Percentiles rank a stretch among this genome's conserved stretches.
Evolutionary conservation across 2,329 filamentous ascomycete genomes (phyloP).

Genomic region (Colletotrichum horii): DNA sequence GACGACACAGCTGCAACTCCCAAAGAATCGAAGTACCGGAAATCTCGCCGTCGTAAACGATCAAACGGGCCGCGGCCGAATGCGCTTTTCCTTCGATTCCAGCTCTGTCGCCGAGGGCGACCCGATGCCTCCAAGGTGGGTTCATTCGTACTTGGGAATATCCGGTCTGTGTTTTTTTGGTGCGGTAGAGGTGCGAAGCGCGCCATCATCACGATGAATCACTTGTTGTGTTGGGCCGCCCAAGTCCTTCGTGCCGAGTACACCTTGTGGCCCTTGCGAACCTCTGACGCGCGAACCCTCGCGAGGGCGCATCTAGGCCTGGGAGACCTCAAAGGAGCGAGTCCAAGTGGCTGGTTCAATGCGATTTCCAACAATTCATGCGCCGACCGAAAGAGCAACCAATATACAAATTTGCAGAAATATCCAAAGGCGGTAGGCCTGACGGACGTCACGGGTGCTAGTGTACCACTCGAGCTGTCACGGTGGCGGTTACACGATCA

Average conservation of each 20-base stretch:
- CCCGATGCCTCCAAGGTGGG: slow-evolving; percentile 70
- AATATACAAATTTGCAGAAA: neutral
- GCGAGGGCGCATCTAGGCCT: neutral
- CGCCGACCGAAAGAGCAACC: neutral
- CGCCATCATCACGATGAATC: neutral
- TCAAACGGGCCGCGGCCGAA: slow-evolving; percentile 61
- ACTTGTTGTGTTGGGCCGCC: neutral
- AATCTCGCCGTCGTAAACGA: slow-evolving; percentile 59
- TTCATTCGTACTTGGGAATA: slow-evolving; percentile 11
- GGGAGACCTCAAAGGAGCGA: neutral
- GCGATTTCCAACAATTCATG: neutral
- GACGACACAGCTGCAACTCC: slow-evolving; percentile 54
- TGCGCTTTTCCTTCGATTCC: slow-evolving; percentile 80
- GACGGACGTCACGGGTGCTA: slow-evolving; percentile 14
- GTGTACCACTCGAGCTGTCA: slow-evolving; percentile 5
- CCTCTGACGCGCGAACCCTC: neutral
- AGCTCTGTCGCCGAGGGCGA: slow-evolving; percentile 61
- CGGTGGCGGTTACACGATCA: slow-evolving; percentile 14
- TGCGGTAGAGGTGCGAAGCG: neutral
- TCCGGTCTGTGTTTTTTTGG: neutral
- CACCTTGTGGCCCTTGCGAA: neutral
- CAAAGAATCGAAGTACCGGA: slow-evolving; percentile 71
- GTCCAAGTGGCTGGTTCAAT: neutral
- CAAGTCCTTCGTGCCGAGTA: neutral
- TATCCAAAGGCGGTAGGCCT: neutral